Evolutionary conservation across 139 green algal genomes (phyloP), one percentile per base, ranked within the genome.

Genomic region (Penium margaritaceum): DNA sequence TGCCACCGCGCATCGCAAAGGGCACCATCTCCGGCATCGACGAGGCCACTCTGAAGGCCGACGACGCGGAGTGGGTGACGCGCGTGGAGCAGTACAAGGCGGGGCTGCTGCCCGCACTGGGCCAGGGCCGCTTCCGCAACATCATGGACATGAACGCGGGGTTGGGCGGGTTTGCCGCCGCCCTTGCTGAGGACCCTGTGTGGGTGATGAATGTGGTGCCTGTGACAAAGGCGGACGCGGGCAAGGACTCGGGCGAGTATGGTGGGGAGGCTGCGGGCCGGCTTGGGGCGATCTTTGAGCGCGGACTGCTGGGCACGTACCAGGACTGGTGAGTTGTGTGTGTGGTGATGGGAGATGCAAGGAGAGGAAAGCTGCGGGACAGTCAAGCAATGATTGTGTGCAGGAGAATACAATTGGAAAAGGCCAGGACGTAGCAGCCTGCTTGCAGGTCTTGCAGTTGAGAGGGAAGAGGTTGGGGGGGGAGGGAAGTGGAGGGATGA

Each of bases 121-220:
- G 12, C 19, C 30, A 36, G 35, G 32, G 32, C 3, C 34, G 35
- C 2, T 63, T 39, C 64, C 64, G 64, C 64, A 72, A 72, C 64
- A 60, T 72, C 36, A 72, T 72, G 64, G 64, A 72, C 36, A 62
- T 72, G 35, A 72, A 72, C 64, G 34, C 64, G 30, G n/a, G 44
- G 24, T 64, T 38, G 3, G 64, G 64, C 44, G 64, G 64, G 24
- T 72, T 72, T 32, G 64, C 64, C 19, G 64, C 64, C 19, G 64
- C 64, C 0, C 64, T 72, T 27, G 29, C 34, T n/a, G 27, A 36
- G 24, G 64, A 72, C 27, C 43, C 64, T 30, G 64, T 72, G 27
- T 72, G 64, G 64, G 64, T 72, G 43, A 72, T 72, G 64, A 72
- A 72, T 27, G 36, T 33, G 21, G 64, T 72, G 64, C 64, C 64